These are phyloP conservation scores for Flaveria bidentis DNA, from an alignment of 129 eudicot genomes.

Conservation along the genomic window DNA sequence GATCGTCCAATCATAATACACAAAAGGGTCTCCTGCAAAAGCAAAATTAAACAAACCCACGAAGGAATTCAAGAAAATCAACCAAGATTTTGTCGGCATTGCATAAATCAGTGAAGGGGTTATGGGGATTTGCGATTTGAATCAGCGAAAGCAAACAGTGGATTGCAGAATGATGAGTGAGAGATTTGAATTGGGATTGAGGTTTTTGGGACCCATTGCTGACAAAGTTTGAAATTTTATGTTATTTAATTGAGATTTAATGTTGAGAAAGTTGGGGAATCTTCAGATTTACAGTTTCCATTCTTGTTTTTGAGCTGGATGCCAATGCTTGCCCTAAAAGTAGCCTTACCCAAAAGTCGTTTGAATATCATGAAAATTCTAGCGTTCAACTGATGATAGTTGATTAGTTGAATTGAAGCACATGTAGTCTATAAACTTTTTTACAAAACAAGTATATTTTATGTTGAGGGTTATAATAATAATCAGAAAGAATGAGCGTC, in stretches of 20 bases:
- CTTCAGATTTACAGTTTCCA: slow-evolving; percentile 31
- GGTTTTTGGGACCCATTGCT: slow-evolving; percentile 33
- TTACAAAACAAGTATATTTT: too few relatives aligned
- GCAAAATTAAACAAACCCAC: slow-evolving; percentile 41
- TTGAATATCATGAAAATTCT: background rate
- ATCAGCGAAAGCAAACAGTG: slow-evolving; percentile 20
- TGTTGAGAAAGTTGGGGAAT: slow-evolving; percentile 18
- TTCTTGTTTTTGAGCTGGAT: slow-evolving; percentile 25
- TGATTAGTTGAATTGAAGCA: too few relatives aligned
- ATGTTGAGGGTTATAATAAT: too few relatives aligned
- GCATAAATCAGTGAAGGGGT: slow-evolving; percentile 21
- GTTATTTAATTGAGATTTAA: background rate
- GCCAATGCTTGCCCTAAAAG: background rate
- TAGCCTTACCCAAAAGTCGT: slow-evolving; percentile 1
- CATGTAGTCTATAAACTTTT: too few relatives aligned
- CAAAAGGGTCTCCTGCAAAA: slow-evolving; percentile 79
- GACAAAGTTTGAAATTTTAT: slow-evolving; percentile 4
- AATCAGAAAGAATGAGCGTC: too few relatives aligned
- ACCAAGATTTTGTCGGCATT: slow-evolving; percentile 37
- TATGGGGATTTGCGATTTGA: slow-evolving; percentile 37
- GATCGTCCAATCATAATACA: slow-evolving; percentile 84
- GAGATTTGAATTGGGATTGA: slow-evolving; percentile 24
- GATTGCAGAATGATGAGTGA: slow-evolving; percentile 23
- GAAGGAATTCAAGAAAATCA: slow-evolving; percentile 42
- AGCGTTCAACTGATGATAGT: background rate